These are phyloP conservation scores for Polychytrium aggregatum DNA, from an alignment of 192 early-diverging fungal species.

Conservation along the genomic window DNA sequence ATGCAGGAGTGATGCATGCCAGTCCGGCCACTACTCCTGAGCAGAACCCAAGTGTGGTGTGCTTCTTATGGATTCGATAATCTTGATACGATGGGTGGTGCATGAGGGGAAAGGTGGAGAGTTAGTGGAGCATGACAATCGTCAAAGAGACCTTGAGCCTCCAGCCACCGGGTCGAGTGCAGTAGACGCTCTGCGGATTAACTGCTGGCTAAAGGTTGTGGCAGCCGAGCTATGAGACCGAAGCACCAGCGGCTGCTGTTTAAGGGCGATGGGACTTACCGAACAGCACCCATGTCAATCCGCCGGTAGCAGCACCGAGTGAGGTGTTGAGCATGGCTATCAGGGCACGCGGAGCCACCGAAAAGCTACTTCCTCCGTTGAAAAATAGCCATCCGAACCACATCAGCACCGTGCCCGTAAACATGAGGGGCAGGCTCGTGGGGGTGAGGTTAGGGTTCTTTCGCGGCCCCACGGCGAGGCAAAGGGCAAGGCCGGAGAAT, in stretches of 20 bases:
- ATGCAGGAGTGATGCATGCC: conserved; percentile 78
- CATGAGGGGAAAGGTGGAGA: too few relatives aligned
- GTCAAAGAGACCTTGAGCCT: too few relatives aligned
- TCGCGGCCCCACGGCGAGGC: conserved; percentile 71
- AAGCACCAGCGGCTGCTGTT: too few relatives aligned
- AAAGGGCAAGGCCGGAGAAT: conserved; percentile 65
- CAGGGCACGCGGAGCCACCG: conserved; percentile 58
- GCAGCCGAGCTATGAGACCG: too few relatives aligned
- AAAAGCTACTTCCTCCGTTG: conserved; percentile 71
- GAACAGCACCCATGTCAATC: conserved; percentile 58
- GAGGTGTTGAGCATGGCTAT: conserved; percentile 68
- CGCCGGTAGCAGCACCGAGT: conserved; percentile 58
- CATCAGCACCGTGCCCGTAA: conserved; percentile 67
- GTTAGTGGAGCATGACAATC: too few relatives aligned
- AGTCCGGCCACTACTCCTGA: conserved; percentile 81
- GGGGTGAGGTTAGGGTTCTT: conserved; percentile 59
- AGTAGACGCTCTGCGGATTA: too few relatives aligned
- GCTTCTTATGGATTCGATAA: conserved; percentile 56
- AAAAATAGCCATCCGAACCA: conserved; percentile 91
- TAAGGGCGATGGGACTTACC: too few relatives aligned
- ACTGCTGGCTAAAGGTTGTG: too few relatives aligned
- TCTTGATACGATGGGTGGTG: too few relatives aligned
- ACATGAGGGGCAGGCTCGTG: conserved; percentile 73
- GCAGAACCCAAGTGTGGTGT: conserved; percentile 75
- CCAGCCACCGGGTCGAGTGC: too few relatives aligned